Evolutionary conservation across 805 yeast genomes (phyloP).

Genomic region (Yarrowia porcina): DNA sequence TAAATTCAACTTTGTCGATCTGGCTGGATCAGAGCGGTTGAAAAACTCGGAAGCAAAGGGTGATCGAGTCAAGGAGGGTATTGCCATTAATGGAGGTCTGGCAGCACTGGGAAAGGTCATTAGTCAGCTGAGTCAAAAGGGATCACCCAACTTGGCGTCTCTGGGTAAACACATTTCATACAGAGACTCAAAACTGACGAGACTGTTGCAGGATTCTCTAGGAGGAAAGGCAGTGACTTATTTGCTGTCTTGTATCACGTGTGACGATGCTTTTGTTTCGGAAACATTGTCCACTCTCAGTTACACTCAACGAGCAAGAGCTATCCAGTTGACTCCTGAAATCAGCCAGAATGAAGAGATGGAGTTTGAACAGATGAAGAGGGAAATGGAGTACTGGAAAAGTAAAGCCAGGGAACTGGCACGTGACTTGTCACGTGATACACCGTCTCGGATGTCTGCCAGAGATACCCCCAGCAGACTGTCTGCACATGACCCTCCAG

Average conservation of each 20-base stretch:
- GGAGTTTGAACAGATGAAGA: conserved; percentile 29
- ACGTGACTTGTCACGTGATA: background rate
- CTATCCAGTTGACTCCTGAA: conserved; percentile 33
- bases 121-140: conserved; percentile 38
- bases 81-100: conserved; percentile 61
- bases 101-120: conserved; percentile 64
- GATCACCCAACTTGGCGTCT: background rate
- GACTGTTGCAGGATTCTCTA: conserved; percentile 73
- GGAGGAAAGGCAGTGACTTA: conserved; percentile 88
- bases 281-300: conserved; percentile 32
- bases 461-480: background rate
- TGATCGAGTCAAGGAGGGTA: conserved; percentile 57
- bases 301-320: conserved; percentile 32
- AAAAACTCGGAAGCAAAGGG: conserved; percentile 52
- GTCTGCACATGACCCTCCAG: background rate
- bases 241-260: conserved; percentile 72
- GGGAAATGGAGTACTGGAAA: conserved; percentile 30
- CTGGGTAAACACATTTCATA: conserved; percentile 44
- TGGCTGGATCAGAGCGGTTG: conserved; percentile 68
- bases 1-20: conserved; percentile 59
- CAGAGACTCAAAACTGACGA: conserved; percentile 65
- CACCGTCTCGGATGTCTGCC: background rate
- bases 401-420: background rate
- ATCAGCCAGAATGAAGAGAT: conserved; percentile 28
- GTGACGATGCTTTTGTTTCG: conserved; percentile 36